Evolutionary conservation across 176 grass and related monocot species (phyloP).

Genomic region (Aegilops speltoides): DNA sequence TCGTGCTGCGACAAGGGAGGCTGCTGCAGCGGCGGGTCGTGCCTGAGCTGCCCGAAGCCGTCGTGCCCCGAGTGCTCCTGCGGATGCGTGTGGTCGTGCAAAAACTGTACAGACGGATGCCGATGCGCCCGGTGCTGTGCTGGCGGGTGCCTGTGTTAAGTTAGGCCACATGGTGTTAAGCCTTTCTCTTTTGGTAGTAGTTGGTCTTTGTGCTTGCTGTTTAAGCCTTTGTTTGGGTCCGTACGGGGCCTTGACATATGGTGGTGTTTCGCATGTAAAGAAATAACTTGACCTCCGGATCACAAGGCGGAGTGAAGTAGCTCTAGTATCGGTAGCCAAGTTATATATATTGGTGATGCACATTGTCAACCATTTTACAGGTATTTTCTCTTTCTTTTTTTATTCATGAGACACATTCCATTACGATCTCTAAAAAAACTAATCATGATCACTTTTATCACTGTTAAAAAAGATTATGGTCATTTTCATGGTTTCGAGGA

Average conservation of each 20-base stretch:
- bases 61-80: slow-evolving; percentile 80
- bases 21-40: slow-evolving; percentile 31
- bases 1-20: slow-evolving; percentile 38
- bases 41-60: slow-evolving; percentile 19
- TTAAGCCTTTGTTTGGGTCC: not conserved
- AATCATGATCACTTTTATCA: too few species aligned
- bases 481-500: too few species aligned
- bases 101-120: slow-evolving; percentile 46
- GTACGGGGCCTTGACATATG: not conserved
- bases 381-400: not conserved
- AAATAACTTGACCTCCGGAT: not conserved
- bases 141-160: slow-evolving; percentile 64
- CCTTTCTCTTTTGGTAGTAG: not conserved
- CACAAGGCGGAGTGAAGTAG: slow-evolving; percentile 5
- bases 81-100: slow-evolving; percentile 84
- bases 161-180: not conserved
- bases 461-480: too few species aligned
- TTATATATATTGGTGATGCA: not conserved
- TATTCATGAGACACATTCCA: not conserved
- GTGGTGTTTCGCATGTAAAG: slow-evolving; percentile 24
- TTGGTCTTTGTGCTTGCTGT: not conserved
- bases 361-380: not conserved
- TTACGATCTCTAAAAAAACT: too few species aligned
- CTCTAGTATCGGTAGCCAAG: not conserved
- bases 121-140: slow-evolving; percentile 53